Conservation (phyloP, 495 filamentous ascomycete genomes). For the Parathielavia appendiculata region DNA sequence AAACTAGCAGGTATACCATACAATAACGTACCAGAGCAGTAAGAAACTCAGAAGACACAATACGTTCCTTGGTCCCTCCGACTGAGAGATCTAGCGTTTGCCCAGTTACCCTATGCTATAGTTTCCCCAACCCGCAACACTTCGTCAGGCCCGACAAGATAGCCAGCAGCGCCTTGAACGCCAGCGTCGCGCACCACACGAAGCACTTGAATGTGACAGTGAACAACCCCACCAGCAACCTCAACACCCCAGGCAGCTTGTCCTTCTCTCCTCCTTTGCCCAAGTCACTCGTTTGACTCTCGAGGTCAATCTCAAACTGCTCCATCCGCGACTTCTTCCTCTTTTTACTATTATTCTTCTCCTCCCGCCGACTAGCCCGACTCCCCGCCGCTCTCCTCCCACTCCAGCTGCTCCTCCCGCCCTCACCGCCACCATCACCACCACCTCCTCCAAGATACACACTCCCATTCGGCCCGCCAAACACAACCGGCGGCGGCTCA, state of each 20-base stretch:
- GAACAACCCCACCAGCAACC: constrained; percentile 38
- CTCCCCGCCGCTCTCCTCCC: constrained; percentile 25
- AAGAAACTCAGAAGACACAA: too few species aligned
- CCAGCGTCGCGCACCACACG: constrained; percentile 43
- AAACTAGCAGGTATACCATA: too few species aligned
- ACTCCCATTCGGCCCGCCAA: constrained; percentile 20
- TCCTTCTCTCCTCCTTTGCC: constrained; percentile 37
- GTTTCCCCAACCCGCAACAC: constrained; percentile 38
- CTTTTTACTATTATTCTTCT: constrained; percentile 11
- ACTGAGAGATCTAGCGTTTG: too few species aligned
- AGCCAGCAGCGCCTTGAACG: constrained; percentile 39
- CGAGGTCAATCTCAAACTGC: constrained; percentile 53
- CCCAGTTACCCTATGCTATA: constrained; percentile 19
- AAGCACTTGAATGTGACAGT: constrained; percentile 42
- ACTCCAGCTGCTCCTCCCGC: constrained; percentile 24
- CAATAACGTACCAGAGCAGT: too few species aligned
- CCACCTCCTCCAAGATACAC: constrained; percentile 4
- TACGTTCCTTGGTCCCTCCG: too few species aligned
- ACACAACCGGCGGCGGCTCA: constrained; percentile 44
- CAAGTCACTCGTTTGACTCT: constrained; percentile 48
- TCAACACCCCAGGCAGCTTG: constrained; percentile 36
- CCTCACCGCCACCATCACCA: background rate
- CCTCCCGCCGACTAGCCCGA: constrained; percentile 22
- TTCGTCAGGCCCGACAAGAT: constrained; percentile 35
- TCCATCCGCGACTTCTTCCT: constrained; percentile 37